Percentiles rank a stretch among this genome's conserved stretches.
Evolutionary conservation across 2,329 filamentous ascomycete species (phyloP).

Genomic region (Paraphaeosphaeria sporulosa): DNA sequence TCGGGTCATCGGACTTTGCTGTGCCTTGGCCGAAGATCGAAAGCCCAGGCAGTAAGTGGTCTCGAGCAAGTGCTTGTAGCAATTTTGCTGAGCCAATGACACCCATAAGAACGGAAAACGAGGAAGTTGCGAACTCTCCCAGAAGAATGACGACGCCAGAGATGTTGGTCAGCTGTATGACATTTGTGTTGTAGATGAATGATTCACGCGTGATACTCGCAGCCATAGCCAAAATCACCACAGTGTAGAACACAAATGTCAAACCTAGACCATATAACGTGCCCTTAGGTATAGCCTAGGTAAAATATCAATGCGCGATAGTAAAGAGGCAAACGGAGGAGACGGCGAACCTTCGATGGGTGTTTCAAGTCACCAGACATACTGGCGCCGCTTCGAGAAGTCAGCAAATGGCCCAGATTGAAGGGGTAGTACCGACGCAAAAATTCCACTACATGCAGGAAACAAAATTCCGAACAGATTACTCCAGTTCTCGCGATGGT

Average conservation of each 20-base stretch:
- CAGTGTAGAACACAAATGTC: slow-evolving; percentile 77
- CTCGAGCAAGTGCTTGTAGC: slow-evolving; percentile 81
- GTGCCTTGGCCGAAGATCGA: slow-evolving; percentile 77
- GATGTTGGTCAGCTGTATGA: slow-evolving; percentile 83
- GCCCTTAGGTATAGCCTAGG: slow-evolving; percentile 75
- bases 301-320: no score
- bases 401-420: slow-evolving; percentile 13
- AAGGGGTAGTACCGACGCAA: slow-evolving; percentile 54
- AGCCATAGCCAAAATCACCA: slow-evolving; percentile 81
- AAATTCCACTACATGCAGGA: slow-evolving; percentile 70
- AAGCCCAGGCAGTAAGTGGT: slow-evolving; percentile 79
- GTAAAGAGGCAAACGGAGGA: no score
- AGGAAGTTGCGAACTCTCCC: slow-evolving; percentile 81
- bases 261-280: slow-evolving; percentile 53
- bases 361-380: slow-evolving; percentile 69
- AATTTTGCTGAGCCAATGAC: slow-evolving; percentile 86
- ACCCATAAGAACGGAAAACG: slow-evolving; percentile 88
- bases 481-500: slow-evolving; percentile 75
- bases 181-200: slow-evolving; percentile 76
- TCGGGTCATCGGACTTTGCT: slow-evolving; percentile 74
- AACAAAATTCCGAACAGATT: slow-evolving; percentile 88
- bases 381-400: slow-evolving; percentile 72
- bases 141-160: slow-evolving; percentile 76
- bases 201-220: slow-evolving; percentile 77
- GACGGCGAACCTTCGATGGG: no score